These are phyloP conservation scores for Middelhovenomyces tepae DNA, from an alignment of 805 yeast genomes.

Conservation along the genomic window DNA sequence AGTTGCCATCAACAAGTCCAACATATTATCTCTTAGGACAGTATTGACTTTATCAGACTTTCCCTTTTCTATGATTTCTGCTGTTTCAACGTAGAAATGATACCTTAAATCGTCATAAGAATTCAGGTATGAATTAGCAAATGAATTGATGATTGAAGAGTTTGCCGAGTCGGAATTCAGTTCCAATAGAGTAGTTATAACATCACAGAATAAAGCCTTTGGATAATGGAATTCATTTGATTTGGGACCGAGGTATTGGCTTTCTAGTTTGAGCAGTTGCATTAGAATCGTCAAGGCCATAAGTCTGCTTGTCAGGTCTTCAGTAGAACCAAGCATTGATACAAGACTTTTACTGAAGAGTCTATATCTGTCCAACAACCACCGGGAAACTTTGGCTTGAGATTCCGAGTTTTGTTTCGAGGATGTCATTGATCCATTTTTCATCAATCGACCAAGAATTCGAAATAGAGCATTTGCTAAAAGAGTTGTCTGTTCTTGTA, in stretches of 20 bases:
- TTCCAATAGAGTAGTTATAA: constrained; percentile 29
- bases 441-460: constrained; percentile 41
- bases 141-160: constrained; percentile 42
- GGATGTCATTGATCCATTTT: constrained; percentile 32
- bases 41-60: constrained; percentile 8
- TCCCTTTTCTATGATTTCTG: constrained; percentile 30
- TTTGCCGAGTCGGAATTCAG: constrained; percentile 26
- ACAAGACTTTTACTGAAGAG: constrained; percentile 40
- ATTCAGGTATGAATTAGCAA: constrained; percentile 43
- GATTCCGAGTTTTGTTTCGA: constrained; percentile 33
- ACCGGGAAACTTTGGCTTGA: constrained; percentile 42
- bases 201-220: constrained; percentile 38
- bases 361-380: constrained; percentile 56
- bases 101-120: constrained; percentile 71
- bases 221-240: constrained; percentile 56
- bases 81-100: constrained; percentile 52
- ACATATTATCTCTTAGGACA: constrained; percentile 12
- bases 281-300: constrained; percentile 19
- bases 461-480: constrained; percentile 29
- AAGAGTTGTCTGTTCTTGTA: constrained; percentile 20
- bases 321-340: constrained; percentile 29
- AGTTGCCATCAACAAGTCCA: constrained; percentile 15
- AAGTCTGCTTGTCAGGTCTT: constrained; percentile 9
- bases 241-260: constrained; percentile 47
- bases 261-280: constrained; percentile 38